These are phyloP conservation scores for Populus hybrid DNA, from an alignment of 441 rosid species.

Conservation along the genomic window DNA sequence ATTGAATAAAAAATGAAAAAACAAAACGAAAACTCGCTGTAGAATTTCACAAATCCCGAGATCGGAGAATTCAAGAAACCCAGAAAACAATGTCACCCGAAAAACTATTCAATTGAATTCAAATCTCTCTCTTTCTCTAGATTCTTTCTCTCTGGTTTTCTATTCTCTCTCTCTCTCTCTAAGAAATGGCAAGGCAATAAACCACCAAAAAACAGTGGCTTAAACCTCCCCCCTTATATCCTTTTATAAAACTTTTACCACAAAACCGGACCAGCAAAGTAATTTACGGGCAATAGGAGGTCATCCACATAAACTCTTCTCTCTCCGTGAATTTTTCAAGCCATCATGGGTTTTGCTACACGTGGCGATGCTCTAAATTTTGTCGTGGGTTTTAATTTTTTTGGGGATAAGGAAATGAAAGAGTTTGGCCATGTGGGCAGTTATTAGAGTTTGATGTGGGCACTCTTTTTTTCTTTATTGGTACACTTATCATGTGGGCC, in stretches of 20 bases:
- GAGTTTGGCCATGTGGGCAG: neutral
- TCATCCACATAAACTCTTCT: constrained; percentile 29
- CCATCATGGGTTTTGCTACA: constrained; percentile 29
- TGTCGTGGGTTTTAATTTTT: constrained; percentile 12
- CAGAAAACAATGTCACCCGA: neutral
- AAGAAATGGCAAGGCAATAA: constrained; percentile 13
- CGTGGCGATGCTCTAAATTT: constrained; percentile 26
- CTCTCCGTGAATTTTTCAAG: constrained; percentile 17
- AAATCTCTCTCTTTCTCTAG: neutral
- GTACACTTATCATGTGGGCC: neutral
- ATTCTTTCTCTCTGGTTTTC: neutral
- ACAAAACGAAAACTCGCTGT: neutral
- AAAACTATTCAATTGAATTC: neutral
- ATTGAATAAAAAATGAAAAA: neutral
- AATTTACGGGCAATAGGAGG: constrained; percentile 35
- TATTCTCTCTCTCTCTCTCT: constrained; percentile 6
- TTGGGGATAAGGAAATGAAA: constrained; percentile 22
- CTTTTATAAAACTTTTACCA: constrained; percentile 34
- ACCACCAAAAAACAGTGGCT: constrained; percentile 32
- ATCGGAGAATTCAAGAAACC: constrained; percentile 10
- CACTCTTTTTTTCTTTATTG: neutral
- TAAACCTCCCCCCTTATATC: constrained; percentile 45
- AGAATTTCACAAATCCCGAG: constrained; percentile 6
- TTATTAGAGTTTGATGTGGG: constrained; percentile 1
- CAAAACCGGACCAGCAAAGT: constrained; percentile 52